Evolutionary conservation across 2,329 filamentous ascomycete species (phyloP).

Genomic region (Diaporthe sp.): DNA sequence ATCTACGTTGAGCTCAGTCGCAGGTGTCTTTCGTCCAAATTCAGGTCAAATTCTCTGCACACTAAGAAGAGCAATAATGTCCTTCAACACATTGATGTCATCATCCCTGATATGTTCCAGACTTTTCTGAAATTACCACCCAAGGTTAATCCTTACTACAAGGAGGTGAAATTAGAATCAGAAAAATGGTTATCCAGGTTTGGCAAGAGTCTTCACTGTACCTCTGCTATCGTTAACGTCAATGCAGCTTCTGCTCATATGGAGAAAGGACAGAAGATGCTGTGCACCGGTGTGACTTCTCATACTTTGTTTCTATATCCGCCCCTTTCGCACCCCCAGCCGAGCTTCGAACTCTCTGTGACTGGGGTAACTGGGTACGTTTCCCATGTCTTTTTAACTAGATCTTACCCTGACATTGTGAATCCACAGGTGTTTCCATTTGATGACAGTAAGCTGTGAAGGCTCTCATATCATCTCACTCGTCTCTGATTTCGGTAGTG

Average conservation of each 20-base stretch:
- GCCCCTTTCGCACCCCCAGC: not conserved
- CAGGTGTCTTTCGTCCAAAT: not conserved
- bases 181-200: not conserved
- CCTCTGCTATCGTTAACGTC: not conserved
- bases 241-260: not conserved
- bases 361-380: not conserved
- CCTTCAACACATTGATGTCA: not conserved
- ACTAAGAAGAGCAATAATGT: not conserved
- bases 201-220: not conserved
- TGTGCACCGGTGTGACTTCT: constrained; percentile 1
- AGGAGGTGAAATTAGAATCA: not conserved
- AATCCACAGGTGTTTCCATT: not conserved
- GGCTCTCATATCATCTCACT: not conserved
- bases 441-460: not conserved
- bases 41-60: not conserved
- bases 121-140: not conserved
- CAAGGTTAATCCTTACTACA: not conserved
- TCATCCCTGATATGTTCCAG: not conserved
- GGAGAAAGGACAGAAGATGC: not conserved
- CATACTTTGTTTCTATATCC: constrained; percentile 4
- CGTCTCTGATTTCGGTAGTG: not conserved
- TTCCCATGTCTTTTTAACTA: not conserved
- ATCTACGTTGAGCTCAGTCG: not conserved
- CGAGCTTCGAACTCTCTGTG: not conserved
- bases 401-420: not conserved